Evolutionary conservation across 495 filamentous ascomycete species (phyloP), one percentile per base, ranked within the genome.

Genomic region (Xylaria curta): DNA sequence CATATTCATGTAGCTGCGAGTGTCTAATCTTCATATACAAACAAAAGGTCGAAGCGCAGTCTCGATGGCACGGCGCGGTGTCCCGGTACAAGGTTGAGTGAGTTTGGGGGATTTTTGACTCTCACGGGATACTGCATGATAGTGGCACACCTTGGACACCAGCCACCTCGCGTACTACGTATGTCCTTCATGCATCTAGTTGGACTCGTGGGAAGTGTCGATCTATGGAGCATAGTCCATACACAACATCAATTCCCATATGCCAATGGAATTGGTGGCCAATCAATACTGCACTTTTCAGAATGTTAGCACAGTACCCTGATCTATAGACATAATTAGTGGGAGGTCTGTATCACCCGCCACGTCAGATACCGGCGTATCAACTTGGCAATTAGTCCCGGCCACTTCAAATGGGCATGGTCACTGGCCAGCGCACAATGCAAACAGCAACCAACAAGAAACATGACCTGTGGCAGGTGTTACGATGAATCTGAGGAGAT

Each of bases 381-480:
- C 69, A 66, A 31, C 33, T 60, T 71, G 62, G 58, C 47, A 59
- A 44, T 46, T 46, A 26, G 21, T 53, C 13, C 21, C 1, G n/a
- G n/a, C 38, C 36, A 60, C 24, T 59, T 36, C 2, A 33, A 31
- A 58, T 54, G 31, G 60, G 47, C 60, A 64, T 28, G 24, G 44
- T 46, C 60, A 70, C 31, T 36, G 31, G 47, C 68, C 68, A 70
- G 28, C 59, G n/a, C 68, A 70, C 68, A 21, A 49, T 33, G 59
- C 68, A 51, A 49, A 61, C 44, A 8, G 28, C 58, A 49, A 21
- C 68, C 33, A 70, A 70, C 68, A 47, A 54, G 31, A 49, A 40
- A 28, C 38, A 40, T 15, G 19, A 44, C 60, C 31, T 58, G 56
- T 51, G 54, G 67, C 38, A 7, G 68, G 44, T 70, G 56, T 63